Evolutionary conservation across 352 stramenopile genomes (phyloP), one percentile per base, ranked within the genome.

Genomic region (Hyaloperonospora brassicae): DNA sequence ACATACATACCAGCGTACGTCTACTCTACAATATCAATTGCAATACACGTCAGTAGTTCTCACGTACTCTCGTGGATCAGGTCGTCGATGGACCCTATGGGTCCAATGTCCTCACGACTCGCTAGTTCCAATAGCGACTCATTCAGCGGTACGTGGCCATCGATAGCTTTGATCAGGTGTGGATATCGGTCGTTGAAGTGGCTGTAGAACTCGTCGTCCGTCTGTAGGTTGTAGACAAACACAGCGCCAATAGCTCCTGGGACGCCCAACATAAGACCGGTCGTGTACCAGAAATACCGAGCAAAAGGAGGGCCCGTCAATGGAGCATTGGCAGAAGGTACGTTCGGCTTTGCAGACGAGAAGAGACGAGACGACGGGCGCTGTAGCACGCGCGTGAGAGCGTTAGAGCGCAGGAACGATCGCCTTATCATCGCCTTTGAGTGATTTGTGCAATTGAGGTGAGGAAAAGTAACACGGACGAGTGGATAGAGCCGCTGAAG

Each of bases 201-300:
- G 60, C 67, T 77, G 66, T 89, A 89, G 59, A 93, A 93, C 50
- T 84, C 76, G 56, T 88, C 75, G 62, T 93, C 83, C 9, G 69
- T 73, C 66, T 84, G 73, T 38, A 93, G 63, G 58, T 93, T 93
- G 72, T 93, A 83, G 57, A 93, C 78, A 44, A 93, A 93, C 44
- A 75, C 69, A 22, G 59, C 79, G 30, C 73, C 78, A 13, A 87
- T 64, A 21, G 52, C 73, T 11, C 73, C 60, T 0, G 83, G 83
- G 46, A 93, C 68, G 57, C 83, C 83, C n/a, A 93, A 62, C 74
- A 89, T 87, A 56, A 93, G 66, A 36, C 63, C 78, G 13, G 80
- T 92, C 52, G 79, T 87, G 64, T 84, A 79, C 59, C 75, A 66
- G 39, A 92, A 84, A 57, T 81, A 86, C 39, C 73, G 78, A 50